These are phyloP conservation scores for Iris macrosiphon DNA, from an alignment of 106 monocot genomes.

Conservation along the genomic window DNA sequence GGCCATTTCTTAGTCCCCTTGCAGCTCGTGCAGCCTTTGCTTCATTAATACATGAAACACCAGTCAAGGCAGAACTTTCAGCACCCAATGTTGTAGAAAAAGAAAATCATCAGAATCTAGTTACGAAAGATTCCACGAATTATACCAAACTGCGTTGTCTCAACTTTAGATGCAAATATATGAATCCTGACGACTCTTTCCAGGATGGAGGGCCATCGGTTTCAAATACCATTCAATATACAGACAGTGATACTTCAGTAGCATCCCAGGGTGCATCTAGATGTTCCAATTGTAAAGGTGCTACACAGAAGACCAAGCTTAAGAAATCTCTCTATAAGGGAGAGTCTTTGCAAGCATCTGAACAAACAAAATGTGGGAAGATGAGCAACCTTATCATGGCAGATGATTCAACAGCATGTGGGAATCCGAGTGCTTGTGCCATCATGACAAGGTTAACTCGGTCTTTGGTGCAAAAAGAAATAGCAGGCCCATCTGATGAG, in stretches of 20 bases:
- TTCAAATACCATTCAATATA: background rate
- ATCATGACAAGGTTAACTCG: slow-evolving; percentile 12
- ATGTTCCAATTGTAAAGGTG: background rate
- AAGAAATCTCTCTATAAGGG: background rate
- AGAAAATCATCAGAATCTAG: background rate
- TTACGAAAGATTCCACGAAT: slow-evolving; percentile 3
- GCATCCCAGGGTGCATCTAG: background rate
- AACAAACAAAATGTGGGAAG: background rate
- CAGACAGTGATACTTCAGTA: background rate
- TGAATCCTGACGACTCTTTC: background rate
- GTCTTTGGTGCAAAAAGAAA: slow-evolving; percentile 9
- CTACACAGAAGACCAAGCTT: background rate
- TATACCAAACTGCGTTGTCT: slow-evolving; percentile 1
- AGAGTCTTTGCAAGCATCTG: background rate
- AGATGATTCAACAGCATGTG: background rate
- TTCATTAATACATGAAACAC: slow-evolving; percentile 38
- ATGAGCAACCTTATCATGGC: background rate
- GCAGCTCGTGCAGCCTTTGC: slow-evolving; percentile 68
- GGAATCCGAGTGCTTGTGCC: background rate
- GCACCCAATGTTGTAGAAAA: background rate
- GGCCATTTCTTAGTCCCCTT: slow-evolving; percentile 44
- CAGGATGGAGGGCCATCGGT: background rate
- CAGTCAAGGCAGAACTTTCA: slow-evolving; percentile 9
- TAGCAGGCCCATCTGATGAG: slow-evolving; percentile 3
- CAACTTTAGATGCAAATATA: background rate